A percentile compares a stretch with the other conserved stretches of the same genome.
phyloP scores from a whole-genome alignment of 1,139 yeast genomes.

The Pichia cactophila region DNA sequence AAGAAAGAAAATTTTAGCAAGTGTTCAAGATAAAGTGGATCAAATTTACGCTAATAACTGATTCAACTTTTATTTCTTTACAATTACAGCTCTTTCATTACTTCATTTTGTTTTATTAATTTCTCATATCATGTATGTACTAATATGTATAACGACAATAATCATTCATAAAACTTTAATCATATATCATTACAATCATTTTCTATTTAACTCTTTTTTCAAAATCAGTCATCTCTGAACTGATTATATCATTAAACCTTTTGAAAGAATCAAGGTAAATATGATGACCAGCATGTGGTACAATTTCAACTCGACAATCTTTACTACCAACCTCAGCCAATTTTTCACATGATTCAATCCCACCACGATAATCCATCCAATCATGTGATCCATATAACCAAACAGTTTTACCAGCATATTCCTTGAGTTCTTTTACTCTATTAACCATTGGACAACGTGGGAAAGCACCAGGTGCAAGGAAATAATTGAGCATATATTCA shows the following conservation, averaged over 20 bases:
- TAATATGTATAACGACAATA: not conserved
- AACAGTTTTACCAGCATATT: slow-evolving; percentile 36
- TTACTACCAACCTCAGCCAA: slow-evolving; percentile 28
- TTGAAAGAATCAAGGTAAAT: slow-evolving; percentile 54
- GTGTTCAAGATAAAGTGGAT: slow-evolving; percentile 53
- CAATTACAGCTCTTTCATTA: too few relatives aligned
- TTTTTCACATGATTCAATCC: slow-evolving; percentile 35
- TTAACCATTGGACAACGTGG: slow-evolving; percentile 54
- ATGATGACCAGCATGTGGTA: slow-evolving; percentile 63
- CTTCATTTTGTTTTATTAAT: not conserved
- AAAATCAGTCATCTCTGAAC: slow-evolving; percentile 36
- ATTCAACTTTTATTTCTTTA: not conserved
- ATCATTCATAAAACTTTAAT: not conserved
- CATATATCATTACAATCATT: too few relatives aligned
- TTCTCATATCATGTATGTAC: not conserved
- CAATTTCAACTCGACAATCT: slow-evolving; percentile 29
- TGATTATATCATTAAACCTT: slow-evolving; percentile 43
- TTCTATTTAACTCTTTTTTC: slow-evolving; percentile 4
- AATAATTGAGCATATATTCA: slow-evolving; percentile 63
- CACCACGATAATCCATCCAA: slow-evolving; percentile 69
- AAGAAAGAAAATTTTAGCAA: slow-evolving; percentile 79
- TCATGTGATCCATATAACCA: slow-evolving; percentile 75
- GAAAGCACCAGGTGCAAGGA: slow-evolving; percentile 68
- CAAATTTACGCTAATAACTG: slow-evolving; percentile 36
- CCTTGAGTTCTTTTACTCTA: slow-evolving; percentile 27